Conservation (phyloP, 106 monocot species). For the Dactylorhiza incarnata region DNA sequence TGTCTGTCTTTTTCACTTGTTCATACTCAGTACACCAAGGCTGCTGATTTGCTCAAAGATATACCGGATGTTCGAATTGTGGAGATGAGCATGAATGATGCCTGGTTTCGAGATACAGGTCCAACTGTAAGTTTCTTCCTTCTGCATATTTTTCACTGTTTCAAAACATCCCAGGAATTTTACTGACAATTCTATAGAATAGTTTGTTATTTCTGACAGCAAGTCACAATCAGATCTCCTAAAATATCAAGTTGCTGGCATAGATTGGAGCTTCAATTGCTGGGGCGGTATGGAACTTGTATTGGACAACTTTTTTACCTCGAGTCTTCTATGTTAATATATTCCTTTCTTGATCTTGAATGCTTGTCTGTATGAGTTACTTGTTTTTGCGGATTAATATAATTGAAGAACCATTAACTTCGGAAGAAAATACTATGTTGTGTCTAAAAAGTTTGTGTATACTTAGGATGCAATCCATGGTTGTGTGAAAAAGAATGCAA, state of each 20-base stretch:
- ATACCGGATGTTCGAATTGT: slow-evolving; percentile 58
- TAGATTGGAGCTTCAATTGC: slow-evolving; percentile 92
- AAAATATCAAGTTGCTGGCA: slow-evolving; percentile 58
- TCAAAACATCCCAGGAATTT: neutral
- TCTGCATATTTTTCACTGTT: neutral
- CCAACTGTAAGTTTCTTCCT: slow-evolving; percentile 57
- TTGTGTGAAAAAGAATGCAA: neutral
- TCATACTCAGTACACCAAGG: slow-evolving; percentile 51
- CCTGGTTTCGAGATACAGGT: slow-evolving; percentile 95
- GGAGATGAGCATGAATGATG: slow-evolving; percentile 99
- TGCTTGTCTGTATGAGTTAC: neutral
- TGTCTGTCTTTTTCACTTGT: slow-evolving; percentile 3
- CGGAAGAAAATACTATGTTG: neutral
- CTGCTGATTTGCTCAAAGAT: slow-evolving; percentile 21
- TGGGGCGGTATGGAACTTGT: slow-evolving; percentile 74
- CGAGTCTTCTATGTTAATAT: neutral
- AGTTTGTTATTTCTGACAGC: slow-evolving; percentile 70
- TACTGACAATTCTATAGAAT: slow-evolving; percentile 13
- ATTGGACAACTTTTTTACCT: neutral
- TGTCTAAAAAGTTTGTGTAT: neutral
- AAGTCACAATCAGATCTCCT: slow-evolving; percentile 12
- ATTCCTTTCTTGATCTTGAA: neutral
- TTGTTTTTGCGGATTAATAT: neutral
- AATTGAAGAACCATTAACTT: neutral
- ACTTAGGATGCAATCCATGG: no score